These are phyloP conservation scores for Macrophomina pseudophaseolina DNA, from an alignment of 2,329 filamentous ascomycete species.

Conservation along the genomic window DNA sequence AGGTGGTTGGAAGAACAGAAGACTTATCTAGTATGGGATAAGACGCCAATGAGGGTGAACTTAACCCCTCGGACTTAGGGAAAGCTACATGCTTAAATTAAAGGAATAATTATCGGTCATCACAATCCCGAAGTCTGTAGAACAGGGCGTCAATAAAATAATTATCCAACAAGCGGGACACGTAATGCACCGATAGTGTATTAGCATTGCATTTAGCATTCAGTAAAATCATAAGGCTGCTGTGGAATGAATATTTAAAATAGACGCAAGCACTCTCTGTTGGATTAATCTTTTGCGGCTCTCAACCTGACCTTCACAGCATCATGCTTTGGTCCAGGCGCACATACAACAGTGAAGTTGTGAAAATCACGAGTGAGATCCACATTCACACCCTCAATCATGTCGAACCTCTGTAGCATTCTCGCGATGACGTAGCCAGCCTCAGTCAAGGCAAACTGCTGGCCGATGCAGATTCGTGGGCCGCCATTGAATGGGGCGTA, in stretches of 20 bases:
- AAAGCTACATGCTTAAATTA: neutral
- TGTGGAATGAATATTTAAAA: neutral
- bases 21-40: constrained; percentile 41
- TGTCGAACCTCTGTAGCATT: constrained; percentile 4
- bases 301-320: constrained; percentile 7
- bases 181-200: no score
- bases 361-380: constrained; percentile 3
- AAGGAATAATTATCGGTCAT: neutral
- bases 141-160: no score
- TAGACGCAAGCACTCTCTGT: neutral
- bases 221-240: no score
- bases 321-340: neutral
- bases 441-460: constrained; percentile 11
- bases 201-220: no score
- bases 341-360: constrained; percentile 11
- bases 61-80: constrained; percentile 21
- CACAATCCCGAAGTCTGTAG: no score
- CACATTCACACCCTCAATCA: neutral
- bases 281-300: neutral
- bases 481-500: constrained; percentile 38
- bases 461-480: constrained; percentile 16
- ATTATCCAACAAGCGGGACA: no score
- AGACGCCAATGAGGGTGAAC: constrained; percentile 36
- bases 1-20: constrained; percentile 33
- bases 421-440: constrained; percentile 15